Evolutionary conservation across 2,329 filamentous ascomycete species (phyloP).

Genomic region (Aspergillus niger): DNA sequence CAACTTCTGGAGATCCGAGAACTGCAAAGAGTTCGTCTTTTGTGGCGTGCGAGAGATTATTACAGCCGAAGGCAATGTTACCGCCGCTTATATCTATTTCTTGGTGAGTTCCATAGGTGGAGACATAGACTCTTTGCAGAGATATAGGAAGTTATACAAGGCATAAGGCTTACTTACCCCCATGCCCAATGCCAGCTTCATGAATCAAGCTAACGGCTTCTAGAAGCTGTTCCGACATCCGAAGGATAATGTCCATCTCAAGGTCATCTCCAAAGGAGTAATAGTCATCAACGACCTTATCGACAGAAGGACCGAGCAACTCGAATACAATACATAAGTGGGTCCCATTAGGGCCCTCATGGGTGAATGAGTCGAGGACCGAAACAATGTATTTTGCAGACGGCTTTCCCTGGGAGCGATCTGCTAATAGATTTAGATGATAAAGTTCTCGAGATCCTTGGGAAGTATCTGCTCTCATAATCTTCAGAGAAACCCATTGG

Average conservation of each 20-base stretch:
- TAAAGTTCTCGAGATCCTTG: slow-evolving; percentile 25
- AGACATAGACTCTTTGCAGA: no score
- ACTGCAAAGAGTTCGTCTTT: slow-evolving; percentile 24
- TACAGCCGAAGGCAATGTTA: slow-evolving; percentile 31
- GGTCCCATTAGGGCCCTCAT: slow-evolving; percentile 37
- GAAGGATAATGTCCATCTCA: slow-evolving; percentile 25
- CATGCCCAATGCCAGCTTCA: slow-evolving; percentile 31
- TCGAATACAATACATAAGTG: slow-evolving; percentile 40
- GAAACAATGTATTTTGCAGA: slow-evolving; percentile 30
- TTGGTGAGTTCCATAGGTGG: slow-evolving; percentile 4
- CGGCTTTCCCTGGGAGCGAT: slow-evolving; percentile 13
- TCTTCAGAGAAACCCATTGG: slow-evolving; percentile 38
- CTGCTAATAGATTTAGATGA: slow-evolving; percentile 19
- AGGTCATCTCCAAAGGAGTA: slow-evolving; percentile 22
- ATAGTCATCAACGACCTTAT: slow-evolving; percentile 28
- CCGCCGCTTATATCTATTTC: slow-evolving; percentile 29
- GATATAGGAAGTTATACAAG: no score
- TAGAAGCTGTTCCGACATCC: slow-evolving; percentile 32
- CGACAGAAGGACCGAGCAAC: slow-evolving; percentile 33
- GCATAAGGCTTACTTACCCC: slow-evolving; percentile 25
- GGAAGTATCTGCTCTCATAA: slow-evolving; percentile 29
- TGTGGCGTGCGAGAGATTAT: slow-evolving; percentile 13
- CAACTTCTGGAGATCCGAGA: slow-evolving; percentile 23
- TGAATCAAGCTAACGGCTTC: slow-evolving; percentile 33
- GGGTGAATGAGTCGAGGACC: slow-evolving; percentile 34